phyloP scores from a whole-genome alignment of 495 filamentous ascomycete genomes.

The Annulohypoxylon maeteangense region DNA sequence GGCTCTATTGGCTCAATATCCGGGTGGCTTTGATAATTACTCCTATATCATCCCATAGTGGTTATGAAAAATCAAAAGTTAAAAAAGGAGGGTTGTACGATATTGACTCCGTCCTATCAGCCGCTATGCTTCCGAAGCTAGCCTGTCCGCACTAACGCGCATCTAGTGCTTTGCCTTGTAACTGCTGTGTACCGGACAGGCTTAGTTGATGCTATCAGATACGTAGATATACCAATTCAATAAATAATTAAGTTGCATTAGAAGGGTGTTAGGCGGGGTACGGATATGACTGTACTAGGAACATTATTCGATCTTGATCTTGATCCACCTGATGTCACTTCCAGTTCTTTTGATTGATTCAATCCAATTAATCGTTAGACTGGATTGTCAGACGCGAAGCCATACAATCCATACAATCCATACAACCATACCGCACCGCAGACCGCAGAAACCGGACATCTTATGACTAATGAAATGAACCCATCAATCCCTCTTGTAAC shows the following conservation, averaged over 20 bases:
- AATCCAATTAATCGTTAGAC: conserved; percentile 18
- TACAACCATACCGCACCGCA: background rate
- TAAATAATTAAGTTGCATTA: conserved; percentile 23
- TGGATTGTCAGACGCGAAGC: background rate
- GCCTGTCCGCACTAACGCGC: conserved; percentile 7
- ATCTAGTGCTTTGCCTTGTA: conserved; percentile 9
- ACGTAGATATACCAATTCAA: conserved; percentile 25
- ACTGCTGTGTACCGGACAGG: background rate
- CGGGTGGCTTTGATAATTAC: background rate
- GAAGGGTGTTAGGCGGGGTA: conserved; percentile 14
- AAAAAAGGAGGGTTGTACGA: conserved; percentile 12
- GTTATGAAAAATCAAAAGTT: background rate
- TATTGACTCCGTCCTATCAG: conserved; percentile 23
- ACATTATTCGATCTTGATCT: conserved; percentile 14
- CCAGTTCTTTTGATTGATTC: background rate
- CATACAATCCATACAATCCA: conserved; percentile 1
- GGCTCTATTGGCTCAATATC: background rate
- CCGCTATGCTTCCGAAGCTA: conserved; percentile 24
- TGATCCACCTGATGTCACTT: conserved; percentile 40
- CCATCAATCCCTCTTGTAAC: conserved; percentile 1
- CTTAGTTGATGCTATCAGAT: background rate
- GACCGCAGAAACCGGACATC: conserved; percentile 8
- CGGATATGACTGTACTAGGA: conserved; percentile 16
- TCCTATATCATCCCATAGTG: background rate
- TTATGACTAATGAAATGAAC: conserved; percentile 5